Evolutionary conservation across 768 basidiomycete genomes (phyloP).

Genomic region (Russula foetens): DNA sequence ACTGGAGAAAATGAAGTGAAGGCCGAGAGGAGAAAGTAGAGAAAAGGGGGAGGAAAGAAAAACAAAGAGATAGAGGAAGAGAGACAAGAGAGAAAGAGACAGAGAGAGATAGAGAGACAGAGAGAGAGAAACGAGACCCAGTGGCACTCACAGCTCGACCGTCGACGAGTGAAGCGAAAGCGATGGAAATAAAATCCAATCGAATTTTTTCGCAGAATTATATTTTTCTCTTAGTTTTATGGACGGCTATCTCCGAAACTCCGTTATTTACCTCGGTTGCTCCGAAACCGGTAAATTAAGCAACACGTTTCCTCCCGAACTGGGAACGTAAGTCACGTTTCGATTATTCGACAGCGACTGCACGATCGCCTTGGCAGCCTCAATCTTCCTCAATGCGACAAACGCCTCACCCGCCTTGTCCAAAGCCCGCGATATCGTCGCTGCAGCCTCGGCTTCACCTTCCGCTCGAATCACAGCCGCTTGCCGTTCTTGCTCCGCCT

Average conservation of each 20-base stretch:
- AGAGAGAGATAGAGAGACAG: constrained; percentile 41
- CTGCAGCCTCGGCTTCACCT: constrained; percentile 95
- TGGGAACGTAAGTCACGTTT: constrained; percentile 88
- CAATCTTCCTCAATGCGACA: constrained; percentile 90
- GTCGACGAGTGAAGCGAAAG: constrained; percentile 1
- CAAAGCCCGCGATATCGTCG: constrained; percentile 84
- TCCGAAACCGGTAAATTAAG: constrained; percentile 68
- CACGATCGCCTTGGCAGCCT: constrained; percentile 96
- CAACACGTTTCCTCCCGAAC: constrained; percentile 69
- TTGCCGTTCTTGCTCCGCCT: constrained; percentile 99
- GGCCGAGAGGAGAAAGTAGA: constrained; percentile 21
- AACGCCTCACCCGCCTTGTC: constrained; percentile 95
- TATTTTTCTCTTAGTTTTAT: neutral
- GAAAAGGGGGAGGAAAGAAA: constrained; percentile 30
- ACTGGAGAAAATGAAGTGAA: constrained; percentile 19
- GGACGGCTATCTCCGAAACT: constrained; percentile 18
- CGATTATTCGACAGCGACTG: constrained; percentile 68
- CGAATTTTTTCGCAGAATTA: neutral
- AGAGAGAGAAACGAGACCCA: constrained; percentile 29
- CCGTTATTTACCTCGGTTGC: constrained; percentile 23
- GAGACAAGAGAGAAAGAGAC: constrained; percentile 35
- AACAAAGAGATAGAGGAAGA: constrained; percentile 43
- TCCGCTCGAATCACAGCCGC: constrained; percentile 97
- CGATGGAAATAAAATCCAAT: neutral
- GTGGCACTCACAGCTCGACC: constrained; percentile 14